Evolutionary conservation across 371 early-diverging fungal genomes (phyloP), one percentile per base, ranked within the genome.

Genomic region (Zancudomyces culisetae): DNA sequence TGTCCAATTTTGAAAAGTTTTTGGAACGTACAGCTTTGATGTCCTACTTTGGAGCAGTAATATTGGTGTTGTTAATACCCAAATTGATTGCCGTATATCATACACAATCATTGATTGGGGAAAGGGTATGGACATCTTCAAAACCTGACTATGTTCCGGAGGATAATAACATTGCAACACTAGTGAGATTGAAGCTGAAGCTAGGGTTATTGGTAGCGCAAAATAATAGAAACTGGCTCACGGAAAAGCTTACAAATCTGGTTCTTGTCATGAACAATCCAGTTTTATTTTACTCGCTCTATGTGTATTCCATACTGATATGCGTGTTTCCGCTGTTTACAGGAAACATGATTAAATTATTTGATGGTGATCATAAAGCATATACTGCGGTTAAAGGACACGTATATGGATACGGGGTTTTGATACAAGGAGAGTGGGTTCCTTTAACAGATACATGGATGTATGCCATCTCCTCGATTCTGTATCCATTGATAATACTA

Each of bases 381-480:
- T n/a, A n/a, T n/a, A 75, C 79, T 10, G 55, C 62, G 21, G 68
- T 68, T n/a, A 55, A 45, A 0, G 69, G 70, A 1, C 57, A 53
- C 0, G 61, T 68, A 2, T 68, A 68, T 15, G 42, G 53, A 1
- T 63, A 58, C 24, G 68, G 73, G 39, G 59, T 74, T 54, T 62
- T 54, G 42, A 52, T 61, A 8, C 70, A 63, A n/a, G 64, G 72
- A 1, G 76, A 73, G n/a, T 89, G 87, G 86, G 63, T 79, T 0
- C 88, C 90, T 0, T 63, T 84, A 50, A 69, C 77, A 22, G 90
- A 89, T 58, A 85, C 88, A 1, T 89, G 83, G 84, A 66, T 79
- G 51, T 62, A 60, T 20, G 68, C 64, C 1, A 27, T 68, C 47
- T 53, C 52, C n/a, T 57, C 54, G 41, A 53, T 63, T 6, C 29